These are phyloP conservation scores for Fusarium buharicum DNA, from an alignment of 2,329 filamentous ascomycete species.

Conservation along the genomic window DNA sequence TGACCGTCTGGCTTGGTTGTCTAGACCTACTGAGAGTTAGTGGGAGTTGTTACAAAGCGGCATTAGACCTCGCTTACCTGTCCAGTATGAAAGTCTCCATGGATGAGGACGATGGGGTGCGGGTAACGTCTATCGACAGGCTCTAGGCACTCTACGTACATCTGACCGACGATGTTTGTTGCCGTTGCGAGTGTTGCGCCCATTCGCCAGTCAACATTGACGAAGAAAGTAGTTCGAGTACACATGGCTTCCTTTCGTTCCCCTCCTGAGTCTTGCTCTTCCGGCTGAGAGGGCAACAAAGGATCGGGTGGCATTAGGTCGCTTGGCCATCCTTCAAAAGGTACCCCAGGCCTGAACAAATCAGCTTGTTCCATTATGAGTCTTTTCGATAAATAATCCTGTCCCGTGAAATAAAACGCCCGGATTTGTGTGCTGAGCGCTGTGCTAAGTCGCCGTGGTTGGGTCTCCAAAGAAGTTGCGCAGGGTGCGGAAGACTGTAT, in stretches of 20 bases:
- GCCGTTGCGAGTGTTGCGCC: conserved; percentile 18
- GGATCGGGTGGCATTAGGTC: background rate
- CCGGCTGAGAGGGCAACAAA: background rate
- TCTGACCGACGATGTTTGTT: conserved; percentile 43
- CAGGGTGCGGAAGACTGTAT: background rate
- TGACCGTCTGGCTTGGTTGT: conserved; percentile 59
- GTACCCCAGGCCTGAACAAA: background rate
- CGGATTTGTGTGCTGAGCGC: background rate
- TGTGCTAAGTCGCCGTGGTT: background rate
- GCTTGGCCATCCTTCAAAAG: background rate
- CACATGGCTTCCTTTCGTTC: conserved; percentile 20
- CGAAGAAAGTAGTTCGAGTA: conserved; percentile 41
- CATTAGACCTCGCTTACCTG: conserved; percentile 37
- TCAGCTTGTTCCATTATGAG: conserved; percentile 1
- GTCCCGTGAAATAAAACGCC: conserved; percentile 7
- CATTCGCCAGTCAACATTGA: conserved; percentile 41
- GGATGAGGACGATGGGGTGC: conserved; percentile 49
- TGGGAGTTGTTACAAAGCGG: background rate
- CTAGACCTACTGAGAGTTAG: conserved; percentile 48
- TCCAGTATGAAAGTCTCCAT: conserved; percentile 52
- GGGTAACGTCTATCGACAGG: conserved; percentile 31
- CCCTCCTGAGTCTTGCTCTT: background rate
- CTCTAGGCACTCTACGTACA: conserved; percentile 52
- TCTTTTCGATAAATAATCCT: background rate
- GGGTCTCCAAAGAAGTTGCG: background rate